Evolutionary conservation across 1,139 yeast genomes (phyloP), one percentile per base, ranked within the genome.

Genomic region (Debaryomycetaceae sp.): DNA sequence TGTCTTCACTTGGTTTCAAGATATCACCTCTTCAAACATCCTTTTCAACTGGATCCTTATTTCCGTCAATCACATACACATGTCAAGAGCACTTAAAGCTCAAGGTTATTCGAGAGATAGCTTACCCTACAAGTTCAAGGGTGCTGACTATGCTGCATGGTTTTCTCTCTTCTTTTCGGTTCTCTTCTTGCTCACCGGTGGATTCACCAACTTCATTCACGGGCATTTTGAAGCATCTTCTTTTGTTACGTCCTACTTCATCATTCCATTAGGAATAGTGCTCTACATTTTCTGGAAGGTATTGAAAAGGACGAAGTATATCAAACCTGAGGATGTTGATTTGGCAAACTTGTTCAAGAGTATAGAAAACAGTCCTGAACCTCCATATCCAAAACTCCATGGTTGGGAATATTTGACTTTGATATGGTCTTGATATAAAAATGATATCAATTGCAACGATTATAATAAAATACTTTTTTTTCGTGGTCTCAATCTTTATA

Each of bases 181-280:
- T 1, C 20, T 72, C 4, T 55, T 73, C 43, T 53, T 72, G 31
- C 49, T 72, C 20, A 70, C 76, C 6, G 72, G 72, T 33, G 78
- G 78, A 0, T 74, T 68, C 51, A 45, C 61, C 4, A 65, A 60
- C 43, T 73, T 73, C 45, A 58, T 73, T 22, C 48, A 65, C 6
- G 74, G 72, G 5, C 47, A 68, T 11, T 73, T 66, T 50, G 54
- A 49, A 4, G 57, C 66, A 36, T 60, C 71, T 20, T 46, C 61
- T 0, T 70, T 73, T 49, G 65, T 72, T 52, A 63, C 69, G 24
- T 46, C 68, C n/a, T 69, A 72, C 56, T 66, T 71, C 46, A 56
- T 64, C 37, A 60, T 72, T 38, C 75, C 75, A 24, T 57, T 71
- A 39, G 39, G 55, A 4, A 11, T 60, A 5, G 57, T 56, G 0